A percentile compares a stretch with the other conserved stretches of the same genome.
Evolutionary conservation across 2,329 filamentous ascomycete genomes (phyloP).

Genomic region (Colletotrichum paranaense): DNA sequence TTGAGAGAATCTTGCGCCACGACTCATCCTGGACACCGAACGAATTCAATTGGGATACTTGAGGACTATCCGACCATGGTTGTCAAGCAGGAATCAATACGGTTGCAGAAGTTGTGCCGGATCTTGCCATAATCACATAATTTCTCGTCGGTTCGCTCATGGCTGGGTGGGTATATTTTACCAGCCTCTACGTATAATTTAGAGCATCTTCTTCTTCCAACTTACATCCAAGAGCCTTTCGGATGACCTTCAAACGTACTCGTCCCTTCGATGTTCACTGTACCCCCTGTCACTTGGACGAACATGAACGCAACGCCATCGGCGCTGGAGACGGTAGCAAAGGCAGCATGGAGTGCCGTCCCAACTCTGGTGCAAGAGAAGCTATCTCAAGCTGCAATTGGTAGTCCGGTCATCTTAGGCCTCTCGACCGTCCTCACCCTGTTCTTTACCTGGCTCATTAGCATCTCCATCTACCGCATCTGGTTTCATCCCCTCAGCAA

Average conservation of each 20-base stretch:
- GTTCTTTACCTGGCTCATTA: background rate
- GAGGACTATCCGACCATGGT: background rate
- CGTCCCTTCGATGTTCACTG: background rate
- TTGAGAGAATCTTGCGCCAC: background rate
- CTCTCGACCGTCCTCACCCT: background rate
- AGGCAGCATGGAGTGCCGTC: background rate
- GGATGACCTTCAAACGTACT: background rate
- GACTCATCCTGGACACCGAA: too few relatives aligned
- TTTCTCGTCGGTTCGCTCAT: too few relatives aligned
- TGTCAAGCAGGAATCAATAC: background rate
- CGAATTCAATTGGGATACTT: background rate
- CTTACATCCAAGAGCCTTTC: background rate
- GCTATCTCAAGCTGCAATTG: background rate
- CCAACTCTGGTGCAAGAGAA: background rate
- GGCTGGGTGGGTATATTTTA: background rate
- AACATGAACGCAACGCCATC: background rate
- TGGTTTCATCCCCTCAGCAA: conserved; percentile 46
- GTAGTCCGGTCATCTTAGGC: background rate
- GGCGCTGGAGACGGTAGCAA: background rate
- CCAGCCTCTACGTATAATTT: background rate
- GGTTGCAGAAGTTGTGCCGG: background rate
- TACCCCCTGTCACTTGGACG: background rate
- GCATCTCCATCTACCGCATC: conserved; percentile 40
- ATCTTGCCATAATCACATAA: background rate
- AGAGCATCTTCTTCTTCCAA: background rate